Conservation (phyloP, 345 rosid genomes). For the Gossypium longicalyx region DNA sequence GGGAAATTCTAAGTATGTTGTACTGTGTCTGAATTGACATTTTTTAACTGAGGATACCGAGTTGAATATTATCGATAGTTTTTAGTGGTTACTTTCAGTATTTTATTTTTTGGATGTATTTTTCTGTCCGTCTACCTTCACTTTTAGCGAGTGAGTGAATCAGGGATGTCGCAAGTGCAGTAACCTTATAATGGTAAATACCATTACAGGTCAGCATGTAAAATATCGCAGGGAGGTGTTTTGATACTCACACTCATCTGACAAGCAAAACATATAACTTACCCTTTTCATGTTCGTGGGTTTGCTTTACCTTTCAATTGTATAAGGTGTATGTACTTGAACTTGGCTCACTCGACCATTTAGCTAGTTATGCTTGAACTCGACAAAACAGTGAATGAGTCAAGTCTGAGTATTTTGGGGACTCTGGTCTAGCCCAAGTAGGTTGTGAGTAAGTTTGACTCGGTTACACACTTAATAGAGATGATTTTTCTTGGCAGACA, state of each 20-base stretch:
- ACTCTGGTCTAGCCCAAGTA: not conserved
- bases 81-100: not conserved
- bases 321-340: not conserved
- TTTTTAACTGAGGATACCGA: not conserved
- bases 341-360: not conserved
- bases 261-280: not conserved
- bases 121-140: not conserved
- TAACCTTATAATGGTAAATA: not conserved
- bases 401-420: not conserved
- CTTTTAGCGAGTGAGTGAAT: not conserved
- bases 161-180: not conserved
- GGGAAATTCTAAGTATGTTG: slow-evolving; percentile 74
- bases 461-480: not conserved
- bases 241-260: not conserved
- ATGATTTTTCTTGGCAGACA: not conserved
- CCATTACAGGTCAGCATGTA: not conserved
- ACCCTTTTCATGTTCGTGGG: not conserved
- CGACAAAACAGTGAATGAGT: not conserved
- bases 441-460: too few species aligned
- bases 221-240: not conserved
- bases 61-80: not conserved
- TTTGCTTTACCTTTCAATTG: not conserved
- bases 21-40: not conserved
- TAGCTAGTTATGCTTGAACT: not conserved
- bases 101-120: not conserved